phyloP scores from a whole-genome alignment of 495 filamentous ascomycete species.

The Hypoxylon perforatum region DNA sequence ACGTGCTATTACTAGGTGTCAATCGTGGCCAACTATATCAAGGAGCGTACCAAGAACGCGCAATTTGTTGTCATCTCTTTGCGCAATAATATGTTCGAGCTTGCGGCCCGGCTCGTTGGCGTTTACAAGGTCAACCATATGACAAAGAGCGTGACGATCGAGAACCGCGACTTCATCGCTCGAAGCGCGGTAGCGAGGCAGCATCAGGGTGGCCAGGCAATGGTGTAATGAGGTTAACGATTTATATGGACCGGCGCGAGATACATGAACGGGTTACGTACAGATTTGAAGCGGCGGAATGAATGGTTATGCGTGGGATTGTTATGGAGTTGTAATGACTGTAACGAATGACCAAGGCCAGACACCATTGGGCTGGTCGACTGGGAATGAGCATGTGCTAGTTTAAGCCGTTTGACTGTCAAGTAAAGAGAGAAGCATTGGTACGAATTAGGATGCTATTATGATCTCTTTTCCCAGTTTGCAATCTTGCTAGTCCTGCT shows the following conservation, averaged over 20 bases:
- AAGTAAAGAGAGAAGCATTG: too few species aligned
- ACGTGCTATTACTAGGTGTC: conserved; percentile 73
- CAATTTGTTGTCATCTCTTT: conserved; percentile 99
- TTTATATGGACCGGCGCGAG: not conserved
- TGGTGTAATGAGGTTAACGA: conserved; percentile 13
- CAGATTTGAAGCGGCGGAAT: not conserved
- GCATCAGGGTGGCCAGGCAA: conserved; percentile 20
- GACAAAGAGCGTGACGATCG: conserved; percentile 97
- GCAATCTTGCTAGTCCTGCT: too few species aligned
- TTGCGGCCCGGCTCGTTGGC: conserved; percentile 90
- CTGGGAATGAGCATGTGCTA: conserved; percentile 8
- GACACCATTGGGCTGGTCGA: not conserved
- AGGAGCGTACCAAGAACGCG: conserved; percentile 97
- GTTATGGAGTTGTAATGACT: conserved; percentile 11
- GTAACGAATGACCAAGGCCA: conserved; percentile 16
- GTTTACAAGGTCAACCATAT: conserved; percentile 99
- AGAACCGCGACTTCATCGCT: conserved; percentile 84
- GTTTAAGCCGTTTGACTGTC: too few species aligned
- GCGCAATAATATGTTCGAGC: conserved; percentile 99
- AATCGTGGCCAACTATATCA: conserved; percentile 98
- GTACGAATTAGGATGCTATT: too few species aligned
- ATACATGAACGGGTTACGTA: not conserved
- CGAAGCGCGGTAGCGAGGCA: conserved; percentile 33
- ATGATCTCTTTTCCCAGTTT: too few species aligned
- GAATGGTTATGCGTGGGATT: not conserved